Conservation (phyloP, 2,329 filamentous ascomycete genomes). For the Metarhizium rileyi region DNA sequence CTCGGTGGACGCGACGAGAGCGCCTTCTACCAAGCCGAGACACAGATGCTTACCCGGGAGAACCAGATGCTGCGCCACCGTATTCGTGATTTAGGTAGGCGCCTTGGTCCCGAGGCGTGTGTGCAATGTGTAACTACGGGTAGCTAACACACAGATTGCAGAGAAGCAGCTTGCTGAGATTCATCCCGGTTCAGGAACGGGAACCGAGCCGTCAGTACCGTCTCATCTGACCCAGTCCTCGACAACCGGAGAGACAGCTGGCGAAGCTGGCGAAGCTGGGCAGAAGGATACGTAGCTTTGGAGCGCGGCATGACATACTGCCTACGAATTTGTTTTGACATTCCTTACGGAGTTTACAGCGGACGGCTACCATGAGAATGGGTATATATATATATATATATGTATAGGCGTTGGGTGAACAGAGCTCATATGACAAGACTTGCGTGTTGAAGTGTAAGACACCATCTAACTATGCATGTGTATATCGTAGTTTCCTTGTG, state of each 20-base stretch:
- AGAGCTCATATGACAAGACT: background rate
- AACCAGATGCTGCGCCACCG: slow-evolving; percentile 74
- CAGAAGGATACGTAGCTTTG: slow-evolving; percentile 9
- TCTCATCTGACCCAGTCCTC: slow-evolving; percentile 40
- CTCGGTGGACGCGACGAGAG: slow-evolving; percentile 62
- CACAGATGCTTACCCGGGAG: slow-evolving; percentile 65
- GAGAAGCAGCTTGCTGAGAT: slow-evolving; percentile 43
- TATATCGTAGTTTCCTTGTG: no score
- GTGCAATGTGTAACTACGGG: no score
- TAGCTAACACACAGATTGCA: slow-evolving; percentile 13
- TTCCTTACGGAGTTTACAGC: background rate
- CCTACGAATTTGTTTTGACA: background rate
- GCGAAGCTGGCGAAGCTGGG: slow-evolving; percentile 8
- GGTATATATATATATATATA: background rate
- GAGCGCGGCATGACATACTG: background rate
- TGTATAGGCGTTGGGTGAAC: background rate
- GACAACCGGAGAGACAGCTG: slow-evolving; percentile 25
- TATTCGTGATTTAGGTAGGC: slow-evolving; percentile 61
- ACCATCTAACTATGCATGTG: no score
- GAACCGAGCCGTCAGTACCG: slow-evolving; percentile 36
- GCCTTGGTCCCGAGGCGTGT: no score
- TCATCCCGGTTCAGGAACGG: slow-evolving; percentile 19
- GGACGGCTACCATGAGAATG: background rate
- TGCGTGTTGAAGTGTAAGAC: no score
- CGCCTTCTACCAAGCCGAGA: slow-evolving; percentile 75